These are phyloP conservation scores for Eucalyptus erythrocorys DNA, from an alignment of 345 rosid genomes.

Conservation along the genomic window DNA sequence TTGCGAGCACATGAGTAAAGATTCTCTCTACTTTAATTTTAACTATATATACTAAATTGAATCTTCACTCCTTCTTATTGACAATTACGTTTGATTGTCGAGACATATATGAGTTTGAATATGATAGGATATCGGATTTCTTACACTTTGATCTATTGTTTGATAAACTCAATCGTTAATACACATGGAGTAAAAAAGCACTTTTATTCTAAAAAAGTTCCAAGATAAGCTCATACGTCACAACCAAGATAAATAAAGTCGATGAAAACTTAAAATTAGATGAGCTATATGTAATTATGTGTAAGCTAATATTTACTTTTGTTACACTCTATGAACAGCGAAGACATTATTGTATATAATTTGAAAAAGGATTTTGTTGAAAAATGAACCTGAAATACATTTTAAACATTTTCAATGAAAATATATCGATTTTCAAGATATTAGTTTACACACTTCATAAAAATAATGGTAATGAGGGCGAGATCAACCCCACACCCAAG, in stretches of 20 bases:
- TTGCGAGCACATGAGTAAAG: background rate
- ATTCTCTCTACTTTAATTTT: background rate
- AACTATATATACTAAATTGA: background rate
- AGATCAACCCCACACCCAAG: background rate
- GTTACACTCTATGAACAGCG: background rate
- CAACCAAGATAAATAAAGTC: background rate
- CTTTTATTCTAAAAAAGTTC: background rate
- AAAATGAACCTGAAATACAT: background rate
- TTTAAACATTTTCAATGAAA: background rate
- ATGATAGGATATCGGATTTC: background rate
- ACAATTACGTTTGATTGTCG: background rate
- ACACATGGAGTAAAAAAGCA: background rate
- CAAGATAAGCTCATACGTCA: background rate
- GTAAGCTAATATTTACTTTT: background rate
- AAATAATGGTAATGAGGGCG: background rate
- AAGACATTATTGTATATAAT: background rate
- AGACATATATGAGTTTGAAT: background rate
- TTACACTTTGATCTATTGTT: background rate
- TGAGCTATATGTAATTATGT: background rate
- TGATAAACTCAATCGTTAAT: background rate
- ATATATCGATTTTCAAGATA: background rate
- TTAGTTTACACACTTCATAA: background rate
- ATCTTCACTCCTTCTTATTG: background rate
- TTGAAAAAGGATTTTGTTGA: background rate
- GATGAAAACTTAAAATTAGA: background rate